phyloP scores from a whole-genome alignment of 495 filamentous ascomycete species.

The Daldinia grandis region DNA sequence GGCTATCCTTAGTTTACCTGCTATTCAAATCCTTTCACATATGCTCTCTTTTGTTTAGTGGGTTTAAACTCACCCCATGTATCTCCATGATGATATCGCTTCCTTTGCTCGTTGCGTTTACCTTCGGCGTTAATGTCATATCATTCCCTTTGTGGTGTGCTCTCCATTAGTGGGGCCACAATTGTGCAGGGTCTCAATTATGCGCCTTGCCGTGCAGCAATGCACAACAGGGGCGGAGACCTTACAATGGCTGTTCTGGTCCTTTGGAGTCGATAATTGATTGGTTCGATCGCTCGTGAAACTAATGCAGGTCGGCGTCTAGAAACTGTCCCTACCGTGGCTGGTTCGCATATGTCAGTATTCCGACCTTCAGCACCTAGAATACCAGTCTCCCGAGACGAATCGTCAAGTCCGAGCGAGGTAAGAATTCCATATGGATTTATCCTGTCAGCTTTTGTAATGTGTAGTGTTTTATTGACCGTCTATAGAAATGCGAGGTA shows the following conservation, averaged over 20 bases:
- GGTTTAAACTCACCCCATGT: background rate
- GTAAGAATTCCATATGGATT: slow-evolving; percentile 55
- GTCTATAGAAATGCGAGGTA: slow-evolving; percentile 77
- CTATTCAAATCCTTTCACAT: background rate
- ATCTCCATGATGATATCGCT: background rate
- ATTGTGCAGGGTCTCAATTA: slow-evolving; percentile 27
- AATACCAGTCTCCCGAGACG: slow-evolving; percentile 65
- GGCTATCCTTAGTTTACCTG: background rate
- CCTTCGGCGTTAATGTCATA: background rate
- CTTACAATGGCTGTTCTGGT: slow-evolving; percentile 4
- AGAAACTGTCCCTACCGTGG: slow-evolving; percentile 89
- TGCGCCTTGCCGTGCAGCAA: slow-evolving; percentile 23
- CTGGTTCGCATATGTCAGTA: slow-evolving; percentile 95
- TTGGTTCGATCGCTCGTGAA: slow-evolving; percentile 34
- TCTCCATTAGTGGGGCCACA: slow-evolving; percentile 14
- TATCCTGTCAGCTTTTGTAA: background rate
- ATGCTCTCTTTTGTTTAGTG: background rate
- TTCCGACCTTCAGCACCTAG: slow-evolving; percentile 82
- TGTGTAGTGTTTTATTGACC: slow-evolving; percentile 33
- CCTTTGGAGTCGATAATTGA: slow-evolving; percentile 34
- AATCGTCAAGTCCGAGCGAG: slow-evolving; percentile 75
- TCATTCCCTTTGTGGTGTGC: slow-evolving; percentile 4
- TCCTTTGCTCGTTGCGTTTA: background rate
- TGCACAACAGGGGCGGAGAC: slow-evolving; percentile 13
- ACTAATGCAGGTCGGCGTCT: slow-evolving; percentile 51